phyloP scores from a whole-genome alignment of 1,139 yeast genomes.

The Komagataea norvegica region DNA sequence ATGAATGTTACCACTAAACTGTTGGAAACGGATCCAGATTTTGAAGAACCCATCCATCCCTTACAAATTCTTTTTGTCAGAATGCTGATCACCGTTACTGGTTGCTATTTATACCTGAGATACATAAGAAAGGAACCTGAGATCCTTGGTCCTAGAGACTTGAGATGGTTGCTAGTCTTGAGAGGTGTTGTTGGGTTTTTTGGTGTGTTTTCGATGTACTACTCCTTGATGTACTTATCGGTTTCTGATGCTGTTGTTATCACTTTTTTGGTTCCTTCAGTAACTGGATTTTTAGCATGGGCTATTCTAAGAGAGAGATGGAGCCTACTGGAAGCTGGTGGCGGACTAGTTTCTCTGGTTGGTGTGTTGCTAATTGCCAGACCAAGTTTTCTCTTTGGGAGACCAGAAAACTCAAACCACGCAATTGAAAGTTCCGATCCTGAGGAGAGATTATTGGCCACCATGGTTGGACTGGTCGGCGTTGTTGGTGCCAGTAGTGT shows the following conservation, averaged over 20 bases:
- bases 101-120: conserved; percentile 54
- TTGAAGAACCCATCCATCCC: conserved; percentile 59
- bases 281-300: conserved; percentile 75
- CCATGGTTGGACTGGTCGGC: conserved; percentile 62
- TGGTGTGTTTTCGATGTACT: conserved; percentile 76
- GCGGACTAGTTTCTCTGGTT: conserved; percentile 60
- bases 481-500: conserved; percentile 69
- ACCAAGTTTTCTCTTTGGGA: conserved; percentile 68
- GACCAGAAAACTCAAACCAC: conserved; percentile 17
- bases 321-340: conserved; percentile 59
- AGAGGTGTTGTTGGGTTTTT: conserved; percentile 74
- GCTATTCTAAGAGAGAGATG: conserved; percentile 62
- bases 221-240: conserved; percentile 66
- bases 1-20: conserved; percentile 76
- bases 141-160: conserved; percentile 64
- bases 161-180: conserved; percentile 49
- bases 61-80: conserved; percentile 65
- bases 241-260: conserved; percentile 78
- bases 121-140: conserved; percentile 47
- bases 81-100: conserved; percentile 64
- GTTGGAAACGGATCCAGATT: conserved; percentile 56
- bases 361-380: conserved; percentile 83
- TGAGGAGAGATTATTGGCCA: conserved; percentile 44
- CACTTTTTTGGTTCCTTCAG: conserved; percentile 72
- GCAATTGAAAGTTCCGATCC: conserved; percentile 29